Evolutionary conservation across 495 filamentous ascomycete genomes (phyloP).

Genomic region (Penicillium samsonianum): DNA sequence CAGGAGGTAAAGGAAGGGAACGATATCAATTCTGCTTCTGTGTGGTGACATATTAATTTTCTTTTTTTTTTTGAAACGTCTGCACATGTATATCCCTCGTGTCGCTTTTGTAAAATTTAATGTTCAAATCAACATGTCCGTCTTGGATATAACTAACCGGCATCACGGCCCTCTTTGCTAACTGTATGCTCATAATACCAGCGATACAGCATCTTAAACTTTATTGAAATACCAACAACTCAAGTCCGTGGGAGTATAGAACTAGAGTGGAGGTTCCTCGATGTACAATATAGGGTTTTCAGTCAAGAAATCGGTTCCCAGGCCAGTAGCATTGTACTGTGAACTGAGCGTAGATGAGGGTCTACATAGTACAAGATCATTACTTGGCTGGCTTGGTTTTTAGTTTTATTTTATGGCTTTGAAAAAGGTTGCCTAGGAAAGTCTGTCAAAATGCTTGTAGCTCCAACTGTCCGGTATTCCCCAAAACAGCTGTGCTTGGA

Average conservation of each 20-base stretch:
- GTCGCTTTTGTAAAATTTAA: background rate
- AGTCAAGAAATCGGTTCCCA: background rate
- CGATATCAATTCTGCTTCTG: no score
- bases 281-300: background rate
- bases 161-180: background rate
- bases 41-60: no score
- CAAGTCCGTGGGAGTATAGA: no score
- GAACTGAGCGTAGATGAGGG: background rate
- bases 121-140: background rate
- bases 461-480: background rate
- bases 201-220: background rate
- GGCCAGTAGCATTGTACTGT: background rate
- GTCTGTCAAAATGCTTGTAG: background rate
- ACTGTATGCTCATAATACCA: background rate
- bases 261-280: no score
- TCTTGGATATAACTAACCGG: background rate
- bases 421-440: background rate
- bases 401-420: background rate
- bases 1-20: background rate
- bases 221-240: no score
- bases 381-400: background rate
- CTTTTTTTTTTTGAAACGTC: no score
- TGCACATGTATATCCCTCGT: background rate
- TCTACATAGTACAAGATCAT: background rate
- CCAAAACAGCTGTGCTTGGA: background rate